Percentiles rank a stretch among this genome's conserved stretches.
phyloP scores from a whole-genome alignment of 352 stramenopile species.

The Pythium periplocum region DNA sequence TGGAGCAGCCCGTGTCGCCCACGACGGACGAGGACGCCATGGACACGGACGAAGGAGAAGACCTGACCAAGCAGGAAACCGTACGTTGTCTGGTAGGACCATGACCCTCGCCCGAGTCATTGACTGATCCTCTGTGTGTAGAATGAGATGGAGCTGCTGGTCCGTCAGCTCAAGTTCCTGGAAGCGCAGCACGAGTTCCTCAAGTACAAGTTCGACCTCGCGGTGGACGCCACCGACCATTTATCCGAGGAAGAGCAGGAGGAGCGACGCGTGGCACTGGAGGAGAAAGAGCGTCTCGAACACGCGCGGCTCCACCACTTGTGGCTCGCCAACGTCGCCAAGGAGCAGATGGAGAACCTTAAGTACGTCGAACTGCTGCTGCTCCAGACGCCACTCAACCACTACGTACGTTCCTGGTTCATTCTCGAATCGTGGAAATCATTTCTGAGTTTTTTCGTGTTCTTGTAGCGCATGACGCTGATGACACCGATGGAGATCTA shows the following conservation, averaged over 20 bases:
- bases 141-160: constrained; percentile 32
- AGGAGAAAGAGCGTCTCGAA: constrained; percentile 26
- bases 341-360: constrained; percentile 38
- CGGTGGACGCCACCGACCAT: neutral
- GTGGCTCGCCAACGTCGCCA: constrained; percentile 27
- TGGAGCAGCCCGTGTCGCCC: too few species aligned
- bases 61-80: too few species aligned
- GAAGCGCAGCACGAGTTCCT: constrained; percentile 54
- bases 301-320: constrained; percentile 19
- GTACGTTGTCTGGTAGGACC: too few species aligned
- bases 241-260: constrained; percentile 7
- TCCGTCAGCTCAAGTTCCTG: constrained; percentile 44
- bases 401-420: constrained; percentile 38
- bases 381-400: constrained; percentile 35
- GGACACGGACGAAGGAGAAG: too few species aligned
- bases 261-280: constrained; percentile 9
- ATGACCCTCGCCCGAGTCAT: too few species aligned
- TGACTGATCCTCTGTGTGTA: neutral
- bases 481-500: constrained; percentile 70
- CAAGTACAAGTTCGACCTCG: constrained; percentile 32
- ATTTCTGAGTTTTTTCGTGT: neutral
- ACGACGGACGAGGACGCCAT: too few species aligned
- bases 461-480: constrained; percentile 39
- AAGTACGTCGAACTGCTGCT: constrained; percentile 34
- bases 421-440: too few species aligned